A percentile compares a stretch with the other conserved stretches of the same genome.
These are phyloP conservation scores for Globisporangium megalacanthum DNA, from an alignment of 352 stramenopile genomes.

Conservation along the genomic window DNA sequence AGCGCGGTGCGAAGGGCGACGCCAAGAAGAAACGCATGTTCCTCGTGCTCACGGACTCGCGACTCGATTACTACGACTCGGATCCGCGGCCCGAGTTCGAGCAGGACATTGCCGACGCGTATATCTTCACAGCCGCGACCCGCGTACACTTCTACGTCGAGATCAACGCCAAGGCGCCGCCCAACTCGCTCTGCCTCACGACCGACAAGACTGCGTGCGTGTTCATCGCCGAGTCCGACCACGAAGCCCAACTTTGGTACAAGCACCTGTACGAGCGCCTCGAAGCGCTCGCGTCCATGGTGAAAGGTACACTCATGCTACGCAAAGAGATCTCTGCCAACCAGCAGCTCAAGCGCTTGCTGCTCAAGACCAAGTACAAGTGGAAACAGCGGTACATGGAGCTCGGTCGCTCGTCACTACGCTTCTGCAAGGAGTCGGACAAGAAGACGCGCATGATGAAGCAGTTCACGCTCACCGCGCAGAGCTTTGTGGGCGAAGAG, in stretches of 20 bases:
- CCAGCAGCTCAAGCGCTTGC: constrained; percentile 46
- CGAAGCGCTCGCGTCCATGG: constrained; percentile 40
- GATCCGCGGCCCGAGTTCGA: constrained; percentile 63
- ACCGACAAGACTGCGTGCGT: constrained; percentile 55
- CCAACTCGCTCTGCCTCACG: constrained; percentile 55
- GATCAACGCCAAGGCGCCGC: constrained; percentile 48
- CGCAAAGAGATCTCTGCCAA: constrained; percentile 41
- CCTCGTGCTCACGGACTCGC: constrained; percentile 67
- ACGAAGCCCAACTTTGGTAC: constrained; percentile 44
- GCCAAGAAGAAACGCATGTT: constrained; percentile 59
- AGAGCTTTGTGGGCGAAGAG: constrained; percentile 55
- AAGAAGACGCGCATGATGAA: constrained; percentile 52
- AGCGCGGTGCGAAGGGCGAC: constrained; percentile 38
- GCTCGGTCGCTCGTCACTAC: constrained; percentile 46
- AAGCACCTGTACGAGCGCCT: constrained; percentile 43
- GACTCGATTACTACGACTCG: constrained; percentile 61
- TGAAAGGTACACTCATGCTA: constrained; percentile 41
- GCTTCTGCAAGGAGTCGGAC: constrained; percentile 40
- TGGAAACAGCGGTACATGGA: constrained; percentile 55
- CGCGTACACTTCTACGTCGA: constrained; percentile 56
- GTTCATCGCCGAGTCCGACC: constrained; percentile 46
- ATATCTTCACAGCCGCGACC: constrained; percentile 41
- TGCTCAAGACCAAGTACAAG: constrained; percentile 63
- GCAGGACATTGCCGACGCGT: constrained; percentile 42
- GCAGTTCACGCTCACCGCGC: constrained; percentile 54